Evolutionary conservation across 345 rosid species (phyloP).

Genomic region (Acer negundo): DNA sequence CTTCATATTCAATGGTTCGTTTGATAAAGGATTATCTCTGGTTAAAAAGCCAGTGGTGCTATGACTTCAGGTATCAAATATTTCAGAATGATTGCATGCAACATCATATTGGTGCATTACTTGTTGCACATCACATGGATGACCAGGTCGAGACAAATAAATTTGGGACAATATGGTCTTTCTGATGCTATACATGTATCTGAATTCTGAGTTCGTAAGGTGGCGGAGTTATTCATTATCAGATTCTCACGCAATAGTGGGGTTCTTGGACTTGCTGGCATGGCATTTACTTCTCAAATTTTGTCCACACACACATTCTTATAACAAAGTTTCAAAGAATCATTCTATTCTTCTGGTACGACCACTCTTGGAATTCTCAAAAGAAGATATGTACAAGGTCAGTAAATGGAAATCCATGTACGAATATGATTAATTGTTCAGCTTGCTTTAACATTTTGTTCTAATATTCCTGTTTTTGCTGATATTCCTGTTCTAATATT

Average conservation of each 20-base stretch:
- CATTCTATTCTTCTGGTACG: slow-evolving; percentile 70
- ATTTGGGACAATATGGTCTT: neutral
- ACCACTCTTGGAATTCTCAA: slow-evolving; percentile 70
- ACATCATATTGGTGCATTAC: slow-evolving; percentile 65
- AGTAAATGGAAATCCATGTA: slow-evolving; percentile 6
- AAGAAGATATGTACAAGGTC: slow-evolving; percentile 87
- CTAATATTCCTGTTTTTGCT: neutral
- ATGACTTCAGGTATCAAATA: slow-evolving; percentile 61
- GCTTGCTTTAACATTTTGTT: slow-evolving; percentile 2
- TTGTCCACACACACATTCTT: slow-evolving; percentile 41
- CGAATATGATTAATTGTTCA: neutral
- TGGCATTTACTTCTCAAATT: slow-evolving; percentile 74
- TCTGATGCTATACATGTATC: slow-evolving; percentile 1
- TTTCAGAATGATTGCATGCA: slow-evolving; percentile 61
- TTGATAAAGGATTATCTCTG: slow-evolving; percentile 8
- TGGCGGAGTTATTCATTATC: slow-evolving; percentile 88
- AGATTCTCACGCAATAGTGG: slow-evolving; percentile 91
- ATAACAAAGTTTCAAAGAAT: slow-evolving; percentile 33
- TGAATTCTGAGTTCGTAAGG: slow-evolving; percentile 39
- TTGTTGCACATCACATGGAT: slow-evolving; percentile 91
- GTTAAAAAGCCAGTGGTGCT: slow-evolving; percentile 2
- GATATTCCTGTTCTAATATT: too few species aligned
- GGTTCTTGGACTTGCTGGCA: slow-evolving; percentile 96
- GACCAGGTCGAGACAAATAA: slow-evolving; percentile 64
- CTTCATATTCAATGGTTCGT: slow-evolving; percentile 1